A percentile compares a stretch with the other conserved stretches of the same genome.
Conservation (phyloP, 176 grass and related monocot genomes). For the Carex scoparia region DNA sequence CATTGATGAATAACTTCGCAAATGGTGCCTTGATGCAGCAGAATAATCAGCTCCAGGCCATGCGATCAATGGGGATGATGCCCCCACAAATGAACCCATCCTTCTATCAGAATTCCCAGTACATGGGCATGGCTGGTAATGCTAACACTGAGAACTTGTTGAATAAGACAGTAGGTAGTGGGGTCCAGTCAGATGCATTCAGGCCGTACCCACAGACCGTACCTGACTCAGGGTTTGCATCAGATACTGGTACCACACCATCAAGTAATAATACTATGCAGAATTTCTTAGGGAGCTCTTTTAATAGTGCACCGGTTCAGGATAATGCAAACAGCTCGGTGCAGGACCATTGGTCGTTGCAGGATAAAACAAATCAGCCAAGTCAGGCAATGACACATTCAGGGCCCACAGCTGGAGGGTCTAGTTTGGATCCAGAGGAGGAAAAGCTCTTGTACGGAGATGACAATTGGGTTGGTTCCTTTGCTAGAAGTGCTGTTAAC, state of each 20-base stretch:
- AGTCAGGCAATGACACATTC: slow-evolving; percentile 46
- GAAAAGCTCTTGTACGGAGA: slow-evolving; percentile 85
- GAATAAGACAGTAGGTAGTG: slow-evolving; percentile 37
- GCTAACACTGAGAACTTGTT: slow-evolving; percentile 30
- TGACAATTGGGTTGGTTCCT: slow-evolving; percentile 77
- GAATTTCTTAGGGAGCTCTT: slow-evolving; percentile 62
- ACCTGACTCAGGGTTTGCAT: slow-evolving; percentile 42
- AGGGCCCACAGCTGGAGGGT: slow-evolving; percentile 45
- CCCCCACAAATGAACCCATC: slow-evolving; percentile 64
- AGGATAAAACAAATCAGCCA: slow-evolving; percentile 42
- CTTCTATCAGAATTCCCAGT: slow-evolving; percentile 74
- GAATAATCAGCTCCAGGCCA: slow-evolving; percentile 52
- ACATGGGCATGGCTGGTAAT: slow-evolving; percentile 63
- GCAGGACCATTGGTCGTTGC: slow-evolving; percentile 48
- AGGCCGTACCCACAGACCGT: slow-evolving; percentile 25
- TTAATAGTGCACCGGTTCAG: slow-evolving; percentile 33
- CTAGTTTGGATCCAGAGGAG: slow-evolving; percentile 82
- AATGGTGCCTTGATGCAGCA: slow-evolving; percentile 53
- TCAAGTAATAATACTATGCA: slow-evolving; percentile 55
- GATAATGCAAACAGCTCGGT: slow-evolving; percentile 44
- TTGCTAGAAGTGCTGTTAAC: slow-evolving; percentile 22
- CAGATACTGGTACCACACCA: slow-evolving; percentile 35
- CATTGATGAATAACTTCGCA: slow-evolving; percentile 43
- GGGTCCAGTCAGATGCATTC: slow-evolving; percentile 52
- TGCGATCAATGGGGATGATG: slow-evolving; percentile 53